Conservation (phyloP, 768 basidiomycete species). For the Boletellus sp. region DNA sequence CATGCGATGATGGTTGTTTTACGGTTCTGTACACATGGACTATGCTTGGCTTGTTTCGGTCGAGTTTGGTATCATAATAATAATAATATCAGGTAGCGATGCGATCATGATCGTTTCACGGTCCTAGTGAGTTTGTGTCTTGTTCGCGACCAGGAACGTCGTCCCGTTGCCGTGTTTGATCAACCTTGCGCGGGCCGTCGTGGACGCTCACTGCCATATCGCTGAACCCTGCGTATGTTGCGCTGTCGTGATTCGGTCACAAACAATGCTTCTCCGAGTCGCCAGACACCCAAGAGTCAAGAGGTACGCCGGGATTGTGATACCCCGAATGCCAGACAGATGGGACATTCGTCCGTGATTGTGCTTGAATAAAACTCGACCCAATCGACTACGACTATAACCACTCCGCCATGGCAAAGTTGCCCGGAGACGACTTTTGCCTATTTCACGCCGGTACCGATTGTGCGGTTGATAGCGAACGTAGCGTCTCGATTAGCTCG, state of each 20-base stretch:
- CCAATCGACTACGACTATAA: not conserved
- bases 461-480: not conserved
- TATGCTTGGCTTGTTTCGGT: too few species aligned
- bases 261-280: too few species aligned
- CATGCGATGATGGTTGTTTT: constrained; percentile 4
- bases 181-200: not conserved
- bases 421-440: not conserved
- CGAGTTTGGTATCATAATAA: too few species aligned
- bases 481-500: not conserved
- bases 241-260: too few species aligned
- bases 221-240: too few species aligned
- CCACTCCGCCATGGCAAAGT: not conserved
- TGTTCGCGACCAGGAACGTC: constrained; percentile 3
- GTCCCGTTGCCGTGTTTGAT: not conserved
- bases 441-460: not conserved
- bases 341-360: not conserved
- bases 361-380: not conserved
- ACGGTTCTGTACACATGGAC: too few species aligned
- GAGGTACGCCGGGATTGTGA: too few species aligned
- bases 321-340: too few species aligned
- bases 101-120: too few species aligned
- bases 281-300: too few species aligned
- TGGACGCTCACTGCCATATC: too few species aligned
- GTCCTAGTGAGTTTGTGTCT: not conserved
- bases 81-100: too few species aligned